Evolutionary conservation across 768 basidiomycete species (phyloP), one percentile per base, ranked within the genome.

Genomic region (Pleurotus giganteus): DNA sequence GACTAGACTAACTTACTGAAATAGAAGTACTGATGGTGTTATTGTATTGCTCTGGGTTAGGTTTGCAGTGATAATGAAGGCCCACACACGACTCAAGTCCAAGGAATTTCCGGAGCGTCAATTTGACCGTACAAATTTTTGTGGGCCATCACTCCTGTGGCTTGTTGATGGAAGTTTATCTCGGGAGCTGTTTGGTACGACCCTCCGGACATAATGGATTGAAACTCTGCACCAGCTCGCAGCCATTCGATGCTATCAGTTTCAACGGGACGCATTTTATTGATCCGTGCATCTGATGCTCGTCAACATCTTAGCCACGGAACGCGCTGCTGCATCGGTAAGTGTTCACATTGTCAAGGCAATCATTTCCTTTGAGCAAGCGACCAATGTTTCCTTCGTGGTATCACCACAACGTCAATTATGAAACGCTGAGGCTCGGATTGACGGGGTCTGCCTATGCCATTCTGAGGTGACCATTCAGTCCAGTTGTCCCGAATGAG

Each of bases 91-190:
- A n/a, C n/a, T n/a, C n/a, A n/a, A n/a, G n/a, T n/a, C n/a, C n/a
- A n/a, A n/a, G n/a, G n/a, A n/a, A n/a, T n/a, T n/a, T n/a, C n/a
- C n/a, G n/a, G n/a, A n/a, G n/a, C n/a, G n/a, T 7, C 39, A 7
- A 41, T 41, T 19, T 19, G 7, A n/a, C n/a, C n/a, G 39, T 7
- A 41, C 31, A 13, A 32, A 32, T 45, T 45, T 45, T 41, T 41
- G 12, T 11, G 39, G 7, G 39, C 12, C 12, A 41, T 41, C 39
- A 41, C 9, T 19, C 46, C 46, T n/a, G 49, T 51, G 31, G 19
- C 17, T 51, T 51, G 34, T 51, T 51, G 49, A 51, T 51, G 49
- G 29, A n/a, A 51, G 49, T 37, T 51, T 51, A 34, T 24, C 26
- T 24, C 24, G 19, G 26, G 24, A 24, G 32, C 31, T 51, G 49